Percentiles rank a stretch among this genome's conserved stretches.
phyloP scores from a whole-genome alignment of 805 yeast genomes.

The Cyberlindnera saturnus region DNA sequence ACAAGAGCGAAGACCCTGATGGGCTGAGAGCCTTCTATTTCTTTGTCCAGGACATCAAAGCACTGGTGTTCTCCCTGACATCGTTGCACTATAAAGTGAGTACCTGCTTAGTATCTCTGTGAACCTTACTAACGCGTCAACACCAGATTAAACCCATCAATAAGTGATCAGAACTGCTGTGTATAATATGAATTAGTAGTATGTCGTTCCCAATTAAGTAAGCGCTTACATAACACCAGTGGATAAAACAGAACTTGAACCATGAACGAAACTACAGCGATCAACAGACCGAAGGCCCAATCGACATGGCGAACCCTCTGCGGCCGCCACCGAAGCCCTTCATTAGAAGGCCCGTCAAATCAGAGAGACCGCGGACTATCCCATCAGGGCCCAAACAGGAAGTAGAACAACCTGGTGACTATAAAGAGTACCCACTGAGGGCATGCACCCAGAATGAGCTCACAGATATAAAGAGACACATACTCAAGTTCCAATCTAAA shows the following conservation, averaged over 20 bases:
- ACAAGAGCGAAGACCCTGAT: slow-evolving; percentile 34
- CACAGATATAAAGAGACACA: slow-evolving; percentile 68
- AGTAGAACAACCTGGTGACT: slow-evolving; percentile 25
- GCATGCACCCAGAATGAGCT: slow-evolving; percentile 71
- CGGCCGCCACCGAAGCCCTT: slow-evolving; percentile 17
- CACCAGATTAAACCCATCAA: not conserved
- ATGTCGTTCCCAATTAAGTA: no score
- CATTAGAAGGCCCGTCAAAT: slow-evolving; percentile 8
- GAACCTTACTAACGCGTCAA: not conserved
- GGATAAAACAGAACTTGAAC: not conserved
- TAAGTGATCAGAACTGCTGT: no score
- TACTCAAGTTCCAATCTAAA: slow-evolving; percentile 73
- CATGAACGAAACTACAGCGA: not conserved
- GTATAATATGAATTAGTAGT: no score
- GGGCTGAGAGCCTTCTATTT: slow-evolving; percentile 39
- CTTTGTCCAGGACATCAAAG: slow-evolving; percentile 37
- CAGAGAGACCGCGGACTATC: slow-evolving; percentile 7
- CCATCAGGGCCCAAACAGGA: slow-evolving; percentile 11
- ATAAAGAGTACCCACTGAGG: slow-evolving; percentile 42
- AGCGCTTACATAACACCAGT: no score
- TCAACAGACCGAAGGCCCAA: not conserved
- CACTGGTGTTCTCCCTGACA: slow-evolving; percentile 36
- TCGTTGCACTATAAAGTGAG: slow-evolving; percentile 35
- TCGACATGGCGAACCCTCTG: slow-evolving; percentile 15
- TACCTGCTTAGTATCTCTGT: not conserved